These are phyloP conservation scores for Uronychia setigera DNA, from an alignment of 73 alveolate genomes.

Conservation along the genomic window DNA sequence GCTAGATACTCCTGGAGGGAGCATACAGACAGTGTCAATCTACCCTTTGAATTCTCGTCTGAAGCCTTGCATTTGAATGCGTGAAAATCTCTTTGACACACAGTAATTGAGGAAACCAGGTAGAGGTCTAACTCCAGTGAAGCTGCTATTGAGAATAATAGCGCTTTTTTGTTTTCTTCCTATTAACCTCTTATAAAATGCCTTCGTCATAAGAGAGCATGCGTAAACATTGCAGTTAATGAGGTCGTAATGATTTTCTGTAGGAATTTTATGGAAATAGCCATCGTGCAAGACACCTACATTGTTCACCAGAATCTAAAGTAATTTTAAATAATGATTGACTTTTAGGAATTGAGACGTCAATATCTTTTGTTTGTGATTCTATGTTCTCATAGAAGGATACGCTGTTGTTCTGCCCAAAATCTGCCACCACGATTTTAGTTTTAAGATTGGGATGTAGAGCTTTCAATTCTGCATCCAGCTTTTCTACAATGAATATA, in stretches of 20 bases:
- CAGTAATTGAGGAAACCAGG: constrained; percentile 4
- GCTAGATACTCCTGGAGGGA: not conserved
- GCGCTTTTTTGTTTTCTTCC: constrained; percentile 27
- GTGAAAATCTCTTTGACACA: not conserved
- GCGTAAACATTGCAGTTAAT: constrained; percentile 7
- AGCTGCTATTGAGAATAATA: not conserved
- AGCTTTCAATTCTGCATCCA: constrained; percentile 1
- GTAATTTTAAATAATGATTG: no score
- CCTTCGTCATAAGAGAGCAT: constrained; percentile 4
- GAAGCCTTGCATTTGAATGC: not conserved
- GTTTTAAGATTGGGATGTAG: constrained; percentile 18
- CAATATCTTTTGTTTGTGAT: constrained; percentile 50
- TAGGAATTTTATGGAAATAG: not conserved
- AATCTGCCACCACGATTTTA: constrained; percentile 51
- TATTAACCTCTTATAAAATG: not conserved
- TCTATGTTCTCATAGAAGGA: constrained; percentile 27
- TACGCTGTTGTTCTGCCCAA: constrained; percentile 24
- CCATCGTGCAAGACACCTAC: constrained; percentile 42
- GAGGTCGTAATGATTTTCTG: not conserved
- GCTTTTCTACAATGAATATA: no score
- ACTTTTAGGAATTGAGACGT: constrained; percentile 60
- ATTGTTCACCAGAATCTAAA: constrained; percentile 66
- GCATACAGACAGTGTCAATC: not conserved
- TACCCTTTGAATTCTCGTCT: not conserved
- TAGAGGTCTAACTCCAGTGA: not conserved